A percentile compares a stretch with the other conserved stretches of the same genome.
These are phyloP conservation scores for Colletotrichum horii DNA, from an alignment of 2,329 filamentous ascomycete species.

Conservation along the genomic window DNA sequence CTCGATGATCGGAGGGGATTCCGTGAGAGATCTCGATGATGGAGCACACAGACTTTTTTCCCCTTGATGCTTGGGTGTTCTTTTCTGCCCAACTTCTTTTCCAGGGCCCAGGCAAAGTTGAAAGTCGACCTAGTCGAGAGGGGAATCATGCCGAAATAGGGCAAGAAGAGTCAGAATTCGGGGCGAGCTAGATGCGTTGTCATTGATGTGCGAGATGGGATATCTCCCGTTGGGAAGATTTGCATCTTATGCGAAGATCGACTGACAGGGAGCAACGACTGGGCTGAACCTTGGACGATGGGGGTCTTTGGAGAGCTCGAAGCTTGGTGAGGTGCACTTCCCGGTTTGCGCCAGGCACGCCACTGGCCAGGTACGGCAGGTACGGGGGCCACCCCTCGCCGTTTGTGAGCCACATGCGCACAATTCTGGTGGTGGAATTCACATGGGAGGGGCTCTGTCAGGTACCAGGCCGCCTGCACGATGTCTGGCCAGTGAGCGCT, in stretches of 20 bases:
- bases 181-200: conserved; percentile 20
- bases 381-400: background rate
- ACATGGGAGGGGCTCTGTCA: conserved; percentile 5
- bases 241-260: conserved; percentile 22
- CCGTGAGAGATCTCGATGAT: conserved; percentile 16
- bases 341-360: background rate
- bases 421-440: background rate
- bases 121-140: background rate
- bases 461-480: background rate
- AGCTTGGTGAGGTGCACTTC: background rate
- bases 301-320: background rate
- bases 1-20: conserved; percentile 3
- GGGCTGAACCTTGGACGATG: conserved; percentile 17
- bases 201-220: conserved; percentile 21
- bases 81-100: background rate
- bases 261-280: conserved; percentile 15
- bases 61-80: background rate
- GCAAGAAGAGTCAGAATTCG: conserved; percentile 1
- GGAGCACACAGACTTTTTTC: background rate
- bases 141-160: conserved; percentile 3
- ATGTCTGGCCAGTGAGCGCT: background rate
- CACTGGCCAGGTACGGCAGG: background rate
- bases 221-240: conserved; percentile 22
- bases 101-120: background rate
- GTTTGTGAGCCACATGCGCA: conserved; percentile 12